These are phyloP conservation scores for Ganoderma sinense DNA, from an alignment of 1,284 basidiomycete species.

Conservation along the genomic window DNA sequence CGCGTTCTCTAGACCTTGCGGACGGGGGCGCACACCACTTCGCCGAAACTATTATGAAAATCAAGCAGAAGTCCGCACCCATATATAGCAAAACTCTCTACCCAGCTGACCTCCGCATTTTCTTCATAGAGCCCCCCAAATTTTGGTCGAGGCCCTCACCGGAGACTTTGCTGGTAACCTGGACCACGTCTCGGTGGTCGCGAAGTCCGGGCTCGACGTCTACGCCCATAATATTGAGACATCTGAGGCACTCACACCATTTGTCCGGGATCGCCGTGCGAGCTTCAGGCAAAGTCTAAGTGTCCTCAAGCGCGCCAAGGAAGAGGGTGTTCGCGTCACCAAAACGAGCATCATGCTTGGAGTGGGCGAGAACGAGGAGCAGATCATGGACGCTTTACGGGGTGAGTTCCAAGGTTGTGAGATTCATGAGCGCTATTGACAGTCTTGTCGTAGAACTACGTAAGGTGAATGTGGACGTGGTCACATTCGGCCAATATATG, in stretches of 20 bases:
- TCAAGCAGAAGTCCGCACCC: slow-evolving; percentile 86
- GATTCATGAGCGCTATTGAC: slow-evolving; percentile 9
- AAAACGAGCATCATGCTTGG: slow-evolving; percentile 99
- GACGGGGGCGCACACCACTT: slow-evolving; percentile 97
- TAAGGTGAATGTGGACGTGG: slow-evolving; percentile 91
- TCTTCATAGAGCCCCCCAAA: slow-evolving; percentile 83
- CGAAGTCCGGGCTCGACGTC: slow-evolving; percentile 93
- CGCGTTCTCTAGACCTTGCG: slow-evolving; percentile 69
- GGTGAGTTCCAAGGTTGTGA: slow-evolving; percentile 54
- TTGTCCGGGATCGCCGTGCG: slow-evolving; percentile 94
- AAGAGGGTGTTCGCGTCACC: slow-evolving; percentile 86
- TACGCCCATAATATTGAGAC: slow-evolving; percentile 99
- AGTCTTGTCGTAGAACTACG: slow-evolving; percentile 72
- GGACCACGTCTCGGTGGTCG: slow-evolving; percentile 83
- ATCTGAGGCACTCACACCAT: slow-evolving; percentile 91
- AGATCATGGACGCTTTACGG: slow-evolving; percentile 85
- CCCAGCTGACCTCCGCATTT: background rate
- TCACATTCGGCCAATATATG: slow-evolving; percentile 99
- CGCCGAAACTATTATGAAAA: slow-evolving; percentile 92
- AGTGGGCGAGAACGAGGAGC: slow-evolving; percentile 90
- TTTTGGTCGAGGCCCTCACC: slow-evolving; percentile 96
- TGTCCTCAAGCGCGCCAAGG: slow-evolving; percentile 87
- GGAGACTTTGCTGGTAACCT: slow-evolving; percentile 91
- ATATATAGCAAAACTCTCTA: slow-evolving; percentile 1
- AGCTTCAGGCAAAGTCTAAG: slow-evolving; percentile 90